phyloP scores from a whole-genome alignment of 495 filamentous ascomycete species.

The Bryoglossum gracile region DNA sequence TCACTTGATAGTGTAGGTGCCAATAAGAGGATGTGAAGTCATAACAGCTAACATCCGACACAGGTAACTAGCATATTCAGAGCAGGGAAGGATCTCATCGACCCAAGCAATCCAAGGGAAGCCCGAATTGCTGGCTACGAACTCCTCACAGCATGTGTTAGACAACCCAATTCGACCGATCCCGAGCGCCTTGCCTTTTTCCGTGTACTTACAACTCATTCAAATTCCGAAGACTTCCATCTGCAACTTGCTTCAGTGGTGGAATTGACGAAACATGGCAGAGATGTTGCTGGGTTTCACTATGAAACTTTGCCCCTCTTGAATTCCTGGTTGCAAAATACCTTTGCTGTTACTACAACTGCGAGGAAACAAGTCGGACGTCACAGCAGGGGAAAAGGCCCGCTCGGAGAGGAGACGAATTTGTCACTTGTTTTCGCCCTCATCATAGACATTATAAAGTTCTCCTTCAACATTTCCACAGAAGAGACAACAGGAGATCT shows the following conservation, averaged over 20 bases:
- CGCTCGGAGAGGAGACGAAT: conserved; percentile 57
- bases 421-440: conserved; percentile 65
- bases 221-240: conserved; percentile 51
- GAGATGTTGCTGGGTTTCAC: conserved; percentile 57
- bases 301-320: conserved; percentile 52
- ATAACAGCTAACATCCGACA: neutral
- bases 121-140: conserved; percentile 52
- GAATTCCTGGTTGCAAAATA: conserved; percentile 46
- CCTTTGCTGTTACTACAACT: conserved; percentile 45
- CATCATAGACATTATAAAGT: conserved; percentile 71
- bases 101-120: conserved; percentile 43
- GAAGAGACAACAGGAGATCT: conserved; percentile 59
- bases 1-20: conserved; percentile 43
- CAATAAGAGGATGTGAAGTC: no score
- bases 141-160: conserved; percentile 57
- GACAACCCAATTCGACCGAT: conserved; percentile 50
- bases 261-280: conserved; percentile 55
- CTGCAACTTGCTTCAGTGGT: conserved; percentile 55
- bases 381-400: conserved; percentile 32
- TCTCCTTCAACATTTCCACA: conserved; percentile 70
- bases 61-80: conserved; percentile 46
- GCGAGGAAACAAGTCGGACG: conserved; percentile 40
- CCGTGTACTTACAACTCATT: conserved; percentile 44
- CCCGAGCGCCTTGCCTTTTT: conserved; percentile 61
- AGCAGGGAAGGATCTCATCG: conserved; percentile 56